Evolutionary conservation across 2,329 filamentous ascomycete genomes (phyloP).

Genomic region (Epichloe bromicola): DNA sequence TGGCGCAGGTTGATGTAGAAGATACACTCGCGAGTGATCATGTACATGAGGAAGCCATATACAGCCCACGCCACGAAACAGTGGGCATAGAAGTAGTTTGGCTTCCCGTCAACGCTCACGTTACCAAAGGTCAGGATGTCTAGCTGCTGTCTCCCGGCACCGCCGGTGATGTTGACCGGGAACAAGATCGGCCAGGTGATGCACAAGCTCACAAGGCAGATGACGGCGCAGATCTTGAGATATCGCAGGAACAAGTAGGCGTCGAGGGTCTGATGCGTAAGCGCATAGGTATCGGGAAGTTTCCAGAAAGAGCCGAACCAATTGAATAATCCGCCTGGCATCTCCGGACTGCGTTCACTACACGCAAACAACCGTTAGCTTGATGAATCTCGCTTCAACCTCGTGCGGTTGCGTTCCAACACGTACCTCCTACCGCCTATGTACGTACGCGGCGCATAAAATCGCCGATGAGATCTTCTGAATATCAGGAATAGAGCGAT

Average conservation of each 20-base stretch:
- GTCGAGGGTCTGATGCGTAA: conserved; percentile 81
- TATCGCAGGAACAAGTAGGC: conserved; percentile 81
- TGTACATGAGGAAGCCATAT: conserved; percentile 78
- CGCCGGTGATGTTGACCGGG: conserved; percentile 75
- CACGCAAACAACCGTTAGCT: background rate
- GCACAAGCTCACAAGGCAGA: conserved; percentile 66
- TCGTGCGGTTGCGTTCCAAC: background rate
- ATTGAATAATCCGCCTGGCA: conserved; percentile 43
- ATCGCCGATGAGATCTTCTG: conserved; percentile 34
- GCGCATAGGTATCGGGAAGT: conserved; percentile 59
- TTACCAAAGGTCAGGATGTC: conserved; percentile 28
- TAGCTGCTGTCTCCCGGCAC: conserved; percentile 51
- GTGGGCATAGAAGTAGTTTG: conserved; percentile 65
- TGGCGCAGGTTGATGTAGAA: conserved; percentile 92
- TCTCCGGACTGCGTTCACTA: conserved; percentile 42
- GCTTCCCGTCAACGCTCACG: conserved; percentile 37
- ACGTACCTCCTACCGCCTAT: conserved; percentile 34
- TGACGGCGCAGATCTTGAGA: conserved; percentile 60
- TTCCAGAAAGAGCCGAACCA: conserved; percentile 52
- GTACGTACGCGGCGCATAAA: conserved; percentile 43
- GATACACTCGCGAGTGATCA: conserved; percentile 78
- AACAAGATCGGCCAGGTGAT: conserved; percentile 80
- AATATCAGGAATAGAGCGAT: conserved; percentile 37
- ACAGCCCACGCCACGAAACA: conserved; percentile 70
- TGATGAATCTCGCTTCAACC: too few species aligned